phyloP scores from a whole-genome alignment of 2,329 filamentous ascomycete genomes.

The Aquanectria penicillioides region DNA sequence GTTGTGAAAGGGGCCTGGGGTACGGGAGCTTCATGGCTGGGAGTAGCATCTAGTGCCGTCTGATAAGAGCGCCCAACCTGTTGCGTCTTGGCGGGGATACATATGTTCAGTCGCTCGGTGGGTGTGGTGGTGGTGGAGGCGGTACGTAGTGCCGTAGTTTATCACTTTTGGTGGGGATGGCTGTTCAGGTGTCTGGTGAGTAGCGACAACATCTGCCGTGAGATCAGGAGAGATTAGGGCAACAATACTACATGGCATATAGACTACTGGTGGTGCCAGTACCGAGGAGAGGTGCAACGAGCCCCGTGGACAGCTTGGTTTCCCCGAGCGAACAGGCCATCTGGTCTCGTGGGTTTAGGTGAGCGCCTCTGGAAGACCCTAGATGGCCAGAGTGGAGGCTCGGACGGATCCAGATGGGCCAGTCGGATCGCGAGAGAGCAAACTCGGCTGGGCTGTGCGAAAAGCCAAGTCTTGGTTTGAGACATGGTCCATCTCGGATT shows the following conservation, averaged over 20 bases:
- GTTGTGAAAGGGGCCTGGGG: slow-evolving; percentile 2
- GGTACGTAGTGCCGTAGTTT: neutral
- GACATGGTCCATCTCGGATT: slow-evolving; percentile 28
- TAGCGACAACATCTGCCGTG: slow-evolving; percentile 8
- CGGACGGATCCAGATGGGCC: slow-evolving; percentile 28
- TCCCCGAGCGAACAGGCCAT: slow-evolving; percentile 7
- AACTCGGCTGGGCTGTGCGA: slow-evolving; percentile 23
- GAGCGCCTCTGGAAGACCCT: slow-evolving; percentile 6
- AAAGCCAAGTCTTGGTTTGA: slow-evolving; percentile 28
- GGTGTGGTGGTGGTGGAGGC: neutral
- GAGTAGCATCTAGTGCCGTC: slow-evolving; percentile 1
- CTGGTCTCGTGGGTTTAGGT: slow-evolving; percentile 13
- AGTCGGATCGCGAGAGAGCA: slow-evolving; percentile 30
- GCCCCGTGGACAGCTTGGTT: slow-evolving; percentile 1
- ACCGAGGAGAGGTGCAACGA: neutral
- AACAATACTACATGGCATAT: neutral
- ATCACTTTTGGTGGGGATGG: slow-evolving; percentile 1
- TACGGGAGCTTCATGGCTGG: slow-evolving; percentile 6
- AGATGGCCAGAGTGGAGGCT: slow-evolving; percentile 15
- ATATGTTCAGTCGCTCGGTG: neutral
- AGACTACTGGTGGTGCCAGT: neutral
- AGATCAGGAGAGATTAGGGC: slow-evolving; percentile 8
- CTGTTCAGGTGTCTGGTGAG: neutral
- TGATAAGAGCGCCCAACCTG: slow-evolving; percentile 17
- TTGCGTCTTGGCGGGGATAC: slow-evolving; percentile 8